These are phyloP conservation scores for Epichloe bromicola DNA, from an alignment of 2,329 filamentous ascomycete genomes.

Conservation along the genomic window DNA sequence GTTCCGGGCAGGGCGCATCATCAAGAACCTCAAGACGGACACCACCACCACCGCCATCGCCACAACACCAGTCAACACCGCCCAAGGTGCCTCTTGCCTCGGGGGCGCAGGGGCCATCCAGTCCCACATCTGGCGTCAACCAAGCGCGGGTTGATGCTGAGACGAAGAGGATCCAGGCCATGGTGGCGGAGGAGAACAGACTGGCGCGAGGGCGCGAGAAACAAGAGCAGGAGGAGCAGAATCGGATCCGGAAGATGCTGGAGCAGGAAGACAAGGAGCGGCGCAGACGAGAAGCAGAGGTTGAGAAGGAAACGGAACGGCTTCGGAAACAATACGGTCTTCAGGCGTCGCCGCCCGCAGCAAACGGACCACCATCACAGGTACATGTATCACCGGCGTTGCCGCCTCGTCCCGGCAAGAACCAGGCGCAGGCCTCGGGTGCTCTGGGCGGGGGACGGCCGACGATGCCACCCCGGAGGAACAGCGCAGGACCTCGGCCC, in stretches of 20 bases:
- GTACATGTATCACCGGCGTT: constrained; percentile 18
- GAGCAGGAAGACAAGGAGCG: constrained; percentile 51
- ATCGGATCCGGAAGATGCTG: constrained; percentile 49
- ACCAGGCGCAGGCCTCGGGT: constrained; percentile 6
- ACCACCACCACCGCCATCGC: constrained; percentile 16
- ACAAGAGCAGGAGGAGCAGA: constrained; percentile 40
- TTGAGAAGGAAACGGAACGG: constrained; percentile 74
- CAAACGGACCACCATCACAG: constrained; percentile 12
- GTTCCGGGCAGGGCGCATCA: not conserved
- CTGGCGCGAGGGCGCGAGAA: constrained; percentile 42
- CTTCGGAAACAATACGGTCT: constrained; percentile 57
- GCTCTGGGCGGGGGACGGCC: constrained; percentile 10
- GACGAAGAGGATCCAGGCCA: constrained; percentile 54
- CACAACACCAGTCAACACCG: not conserved
- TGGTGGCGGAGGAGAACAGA: constrained; percentile 37
- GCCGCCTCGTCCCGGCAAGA: constrained; percentile 15
- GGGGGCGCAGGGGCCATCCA: constrained; percentile 21
- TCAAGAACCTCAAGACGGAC: constrained; percentile 2
- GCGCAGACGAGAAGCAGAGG: constrained; percentile 39
- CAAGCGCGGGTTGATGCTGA: constrained; percentile 52
- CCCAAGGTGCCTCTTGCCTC: constrained; percentile 15
- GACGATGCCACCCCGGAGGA: constrained; percentile 23
- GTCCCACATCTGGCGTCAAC: not conserved
- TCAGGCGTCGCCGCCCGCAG: constrained; percentile 24
- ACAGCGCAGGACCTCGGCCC: constrained; percentile 27